Conservation (phyloP, 169 alveolate genomes). For the Plasmodium chabaudi region DNA sequence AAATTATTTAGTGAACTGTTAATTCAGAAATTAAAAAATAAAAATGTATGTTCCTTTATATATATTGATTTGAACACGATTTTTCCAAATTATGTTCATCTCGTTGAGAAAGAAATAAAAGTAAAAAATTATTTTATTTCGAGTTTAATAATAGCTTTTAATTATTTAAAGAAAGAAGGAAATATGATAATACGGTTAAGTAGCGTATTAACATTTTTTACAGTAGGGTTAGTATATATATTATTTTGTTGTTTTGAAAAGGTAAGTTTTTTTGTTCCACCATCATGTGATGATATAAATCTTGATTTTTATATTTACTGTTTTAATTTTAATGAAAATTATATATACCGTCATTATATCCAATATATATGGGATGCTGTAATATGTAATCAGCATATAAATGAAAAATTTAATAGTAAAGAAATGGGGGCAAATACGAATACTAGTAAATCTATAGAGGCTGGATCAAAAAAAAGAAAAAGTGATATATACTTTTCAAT, state of each 20-base stretch:
- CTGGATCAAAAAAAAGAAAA: slow-evolving; percentile 21
- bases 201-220: slow-evolving; percentile 57
- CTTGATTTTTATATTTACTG: slow-evolving; percentile 58
- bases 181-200: slow-evolving; percentile 61
- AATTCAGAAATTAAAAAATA: slow-evolving; percentile 7
- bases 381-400: slow-evolving; percentile 63
- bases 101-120: slow-evolving; percentile 62
- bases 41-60: slow-evolving; percentile 33
- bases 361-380: slow-evolving; percentile 70
- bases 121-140: slow-evolving; percentile 45
- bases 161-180: slow-evolving; percentile 56
- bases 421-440: neutral
- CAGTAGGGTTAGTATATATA: slow-evolving; percentile 68
- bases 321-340: slow-evolving; percentile 43
- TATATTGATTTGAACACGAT: slow-evolving; percentile 42
- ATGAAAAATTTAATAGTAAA: slow-evolving; percentile 3
- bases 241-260: slow-evolving; percentile 62
- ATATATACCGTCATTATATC: slow-evolving; percentile 63
- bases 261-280: slow-evolving; percentile 52
- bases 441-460: neutral
- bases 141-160: slow-evolving; percentile 65
- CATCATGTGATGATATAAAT: slow-evolving; percentile 69
- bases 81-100: slow-evolving; percentile 52
- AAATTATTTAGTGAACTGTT: slow-evolving; percentile 54
- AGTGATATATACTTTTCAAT: slow-evolving; percentile 50